These are phyloP conservation scores for Eruca vesicaria DNA, from an alignment of 441 rosid species.

Conservation along the genomic window DNA sequence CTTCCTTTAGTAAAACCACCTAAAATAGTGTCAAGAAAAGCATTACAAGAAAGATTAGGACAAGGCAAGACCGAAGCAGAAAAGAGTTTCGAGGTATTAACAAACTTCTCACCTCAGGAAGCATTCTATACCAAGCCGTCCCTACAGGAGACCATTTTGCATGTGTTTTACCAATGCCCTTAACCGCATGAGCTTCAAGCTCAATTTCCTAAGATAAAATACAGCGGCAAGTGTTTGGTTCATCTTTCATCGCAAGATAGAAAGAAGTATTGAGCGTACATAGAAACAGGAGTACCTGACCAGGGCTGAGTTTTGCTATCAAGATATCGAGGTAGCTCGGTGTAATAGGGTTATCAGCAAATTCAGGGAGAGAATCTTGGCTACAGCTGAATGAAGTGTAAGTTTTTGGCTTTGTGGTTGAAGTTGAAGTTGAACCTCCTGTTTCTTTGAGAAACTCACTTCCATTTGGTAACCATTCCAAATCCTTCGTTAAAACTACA, in stretches of 20 bases:
- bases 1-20: constrained; percentile 69
- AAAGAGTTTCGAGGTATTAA: not conserved
- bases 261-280: not conserved
- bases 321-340: constrained; percentile 54
- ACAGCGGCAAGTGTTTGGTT: not conserved
- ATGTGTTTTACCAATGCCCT: constrained; percentile 91
- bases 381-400: constrained; percentile 72
- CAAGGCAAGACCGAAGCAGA: not conserved
- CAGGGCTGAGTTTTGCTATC: constrained; percentile 82
- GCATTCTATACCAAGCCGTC: constrained; percentile 96
- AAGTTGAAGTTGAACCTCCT: constrained; percentile 35
- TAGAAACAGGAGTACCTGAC: constrained; percentile 53
- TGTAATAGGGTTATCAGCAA: constrained; percentile 56
- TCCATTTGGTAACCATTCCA: constrained; percentile 87
- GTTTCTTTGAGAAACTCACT: constrained; percentile 72
- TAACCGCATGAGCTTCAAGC: constrained; percentile 94
- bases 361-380: constrained; percentile 63
- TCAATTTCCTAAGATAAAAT: constrained; percentile 73
- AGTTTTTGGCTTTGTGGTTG: constrained; percentile 57
- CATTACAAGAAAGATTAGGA: not conserved
- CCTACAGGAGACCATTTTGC: constrained; percentile 99
- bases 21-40: not conserved
- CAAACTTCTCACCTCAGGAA: constrained; percentile 69
- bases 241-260: not conserved
- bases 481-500: constrained; percentile 73